Conservation (phyloP, 805 yeast species). For the Saccharomycopsis capsularis region DNA sequence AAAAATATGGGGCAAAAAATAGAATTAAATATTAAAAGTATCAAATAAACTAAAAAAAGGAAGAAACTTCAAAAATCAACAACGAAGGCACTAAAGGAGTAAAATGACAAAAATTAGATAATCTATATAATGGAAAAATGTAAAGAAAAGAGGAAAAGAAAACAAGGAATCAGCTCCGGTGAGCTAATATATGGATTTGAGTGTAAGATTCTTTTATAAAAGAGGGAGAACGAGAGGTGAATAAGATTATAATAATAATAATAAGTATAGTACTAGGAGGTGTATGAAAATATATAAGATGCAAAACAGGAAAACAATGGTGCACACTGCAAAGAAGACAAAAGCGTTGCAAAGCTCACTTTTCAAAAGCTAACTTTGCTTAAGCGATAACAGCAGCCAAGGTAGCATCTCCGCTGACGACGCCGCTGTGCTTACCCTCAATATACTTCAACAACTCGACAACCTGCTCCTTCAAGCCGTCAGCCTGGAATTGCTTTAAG, state of each 20-base stretch:
- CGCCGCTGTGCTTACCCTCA: conserved; percentile 38
- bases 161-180: no score
- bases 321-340: neutral
- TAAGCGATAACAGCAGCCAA: conserved; percentile 9
- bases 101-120: no score
- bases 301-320: neutral
- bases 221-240: no score
- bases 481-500: conserved; percentile 69
- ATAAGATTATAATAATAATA: no score
- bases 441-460: conserved; percentile 66
- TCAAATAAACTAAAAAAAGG: neutral
- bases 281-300: no score
- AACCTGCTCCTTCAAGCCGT: conserved; percentile 57
- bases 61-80: no score
- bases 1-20: neutral
- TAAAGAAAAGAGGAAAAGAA: neutral
- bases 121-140: neutral
- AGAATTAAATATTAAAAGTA: neutral
- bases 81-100: neutral
- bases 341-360: no score
- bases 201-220: no score
- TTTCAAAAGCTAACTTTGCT: no score
- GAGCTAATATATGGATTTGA: no score
- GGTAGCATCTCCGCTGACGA: neutral
- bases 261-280: no score